These are phyloP conservation scores for Cladosporium sp. DNA, from an alignment of 2,329 filamentous ascomycete genomes.

Conservation along the genomic window DNA sequence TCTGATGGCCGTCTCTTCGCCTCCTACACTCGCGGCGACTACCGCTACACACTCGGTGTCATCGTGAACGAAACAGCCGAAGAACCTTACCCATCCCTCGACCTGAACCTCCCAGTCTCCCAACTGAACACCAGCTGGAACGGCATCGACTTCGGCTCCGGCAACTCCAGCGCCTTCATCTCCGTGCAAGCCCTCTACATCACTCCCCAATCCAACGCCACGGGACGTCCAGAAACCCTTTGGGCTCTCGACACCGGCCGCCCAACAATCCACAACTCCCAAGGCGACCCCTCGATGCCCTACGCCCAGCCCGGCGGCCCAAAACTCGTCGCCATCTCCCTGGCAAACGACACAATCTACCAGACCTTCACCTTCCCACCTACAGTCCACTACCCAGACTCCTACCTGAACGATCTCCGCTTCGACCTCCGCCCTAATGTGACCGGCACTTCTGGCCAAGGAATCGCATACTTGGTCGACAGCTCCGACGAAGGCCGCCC, in stretches of 20 bases:
- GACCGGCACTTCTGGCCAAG: conserved; percentile 40
- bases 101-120: conserved; percentile 38
- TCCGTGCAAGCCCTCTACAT: conserved; percentile 50
- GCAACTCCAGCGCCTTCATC: conserved; percentile 44
- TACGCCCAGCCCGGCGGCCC: conserved; percentile 49
- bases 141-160: conserved; percentile 47
- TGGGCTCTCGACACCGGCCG: conserved; percentile 50
- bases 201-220: conserved; percentile 37
- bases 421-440: conserved; percentile 47
- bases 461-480: conserved; percentile 50
- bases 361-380: conserved; percentile 46
- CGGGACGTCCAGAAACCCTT: conserved; percentile 42
- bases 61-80: conserved; percentile 51
- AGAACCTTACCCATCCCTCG: conserved; percentile 46
- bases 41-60: conserved; percentile 51
- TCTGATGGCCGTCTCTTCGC: conserved; percentile 46
- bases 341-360: conserved; percentile 44
- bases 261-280: conserved; percentile 43
- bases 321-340: conserved; percentile 46
- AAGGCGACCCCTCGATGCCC: conserved; percentile 42
- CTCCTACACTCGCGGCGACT: conserved; percentile 49
- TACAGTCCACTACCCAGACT: conserved; percentile 47
- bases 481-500: conserved; percentile 48
- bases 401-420: conserved; percentile 50
- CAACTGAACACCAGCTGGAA: conserved; percentile 43